Evolutionary conservation across 495 filamentous ascomycete species (phyloP).

Genomic region (Pseudevernia furfuracea): DNA sequence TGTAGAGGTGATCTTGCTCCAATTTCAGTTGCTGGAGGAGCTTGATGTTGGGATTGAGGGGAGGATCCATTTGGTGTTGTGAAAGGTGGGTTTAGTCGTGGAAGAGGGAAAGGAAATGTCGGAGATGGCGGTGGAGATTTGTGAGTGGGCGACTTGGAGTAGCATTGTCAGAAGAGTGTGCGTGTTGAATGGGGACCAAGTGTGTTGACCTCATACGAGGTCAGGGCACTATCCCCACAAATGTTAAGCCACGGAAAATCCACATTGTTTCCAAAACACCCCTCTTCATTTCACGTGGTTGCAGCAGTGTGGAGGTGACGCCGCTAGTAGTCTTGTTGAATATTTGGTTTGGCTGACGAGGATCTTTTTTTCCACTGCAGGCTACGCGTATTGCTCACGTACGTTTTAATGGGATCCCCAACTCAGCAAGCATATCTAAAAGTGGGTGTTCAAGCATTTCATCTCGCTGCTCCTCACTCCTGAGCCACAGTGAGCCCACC

Average conservation of each 20-base stretch:
- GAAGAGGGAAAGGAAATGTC: no score
- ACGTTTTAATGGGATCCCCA: not conserved
- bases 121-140: no score
- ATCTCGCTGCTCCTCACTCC: conserved; percentile 11
- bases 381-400: not conserved
- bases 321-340: not conserved
- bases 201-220: not conserved
- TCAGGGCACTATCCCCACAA: not conserved
- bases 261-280: not conserved
- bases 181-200: no score
- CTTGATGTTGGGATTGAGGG: not conserved
- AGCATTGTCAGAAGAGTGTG: no score
- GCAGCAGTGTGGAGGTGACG: not conserved
- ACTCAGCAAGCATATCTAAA: conserved; percentile 1
- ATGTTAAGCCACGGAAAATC: not conserved
- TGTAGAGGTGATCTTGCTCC: not conserved
- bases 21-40: not conserved
- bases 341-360: not conserved
- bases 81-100: no score
- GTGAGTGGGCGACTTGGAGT: no score
- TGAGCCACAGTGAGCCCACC: conserved; percentile 20
- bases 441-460: not conserved
- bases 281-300: not conserved
- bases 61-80: not conserved
- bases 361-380: not conserved